A percentile compares a stretch with the other conserved stretches of the same genome.
Conservation (phyloP, 371 early-diverging fungal genomes). For the Rhizopus microsporus region DNA sequence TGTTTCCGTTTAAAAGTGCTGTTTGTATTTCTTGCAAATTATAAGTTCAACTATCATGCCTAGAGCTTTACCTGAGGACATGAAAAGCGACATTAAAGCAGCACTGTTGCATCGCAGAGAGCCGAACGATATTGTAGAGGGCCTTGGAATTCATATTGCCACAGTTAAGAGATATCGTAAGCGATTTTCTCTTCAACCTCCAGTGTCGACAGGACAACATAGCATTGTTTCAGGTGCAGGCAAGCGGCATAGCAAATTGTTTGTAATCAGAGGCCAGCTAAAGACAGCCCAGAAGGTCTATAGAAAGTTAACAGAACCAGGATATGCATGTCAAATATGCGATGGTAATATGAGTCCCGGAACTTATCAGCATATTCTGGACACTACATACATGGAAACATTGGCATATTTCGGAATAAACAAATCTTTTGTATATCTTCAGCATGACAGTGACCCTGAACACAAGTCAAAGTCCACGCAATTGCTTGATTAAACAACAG, state of each 20-base stretch:
- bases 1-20: no score
- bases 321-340: constrained; percentile 1
- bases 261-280: not conserved
- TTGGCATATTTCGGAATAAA: no score
- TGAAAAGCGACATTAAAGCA: not conserved
- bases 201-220: not conserved
- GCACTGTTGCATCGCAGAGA: not conserved
- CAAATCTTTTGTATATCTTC: no score
- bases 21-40: no score
- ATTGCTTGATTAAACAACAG: no score
- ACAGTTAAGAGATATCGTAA: not conserved
- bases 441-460: no score
- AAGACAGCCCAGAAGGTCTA: not conserved
- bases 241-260: not conserved
- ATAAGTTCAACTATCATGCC: not conserved
- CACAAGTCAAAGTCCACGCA: no score
- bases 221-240: not conserved
- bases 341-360: not conserved
- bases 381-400: no score
- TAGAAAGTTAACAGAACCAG: not conserved
- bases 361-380: not conserved
- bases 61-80: not conserved
- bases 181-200: not conserved
- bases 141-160: not conserved
- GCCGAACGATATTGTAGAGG: not conserved